Evolutionary conservation across 225 moss, liverwort and hornwort species (phyloP).

Genomic region (Pleurozium schreberi): DNA sequence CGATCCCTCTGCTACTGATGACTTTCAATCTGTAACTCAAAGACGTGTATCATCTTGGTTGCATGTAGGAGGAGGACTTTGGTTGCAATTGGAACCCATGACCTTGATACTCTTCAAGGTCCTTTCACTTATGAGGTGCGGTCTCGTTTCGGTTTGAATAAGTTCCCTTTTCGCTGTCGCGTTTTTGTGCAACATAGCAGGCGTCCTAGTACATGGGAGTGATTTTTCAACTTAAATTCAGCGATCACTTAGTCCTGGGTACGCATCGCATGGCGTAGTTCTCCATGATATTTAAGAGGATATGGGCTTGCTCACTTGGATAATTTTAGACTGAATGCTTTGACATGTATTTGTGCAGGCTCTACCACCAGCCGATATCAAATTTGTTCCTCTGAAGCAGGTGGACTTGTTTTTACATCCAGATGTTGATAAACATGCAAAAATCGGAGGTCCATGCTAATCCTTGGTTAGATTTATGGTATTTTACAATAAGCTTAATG

Average conservation of each 20-base stretch:
- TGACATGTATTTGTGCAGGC: conserved; percentile 45
- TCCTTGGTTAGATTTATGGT: background rate
- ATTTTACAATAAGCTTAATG: background rate
- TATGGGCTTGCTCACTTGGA: background rate
- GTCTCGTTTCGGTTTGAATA: background rate
- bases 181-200: background rate
- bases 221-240: background rate
- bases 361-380: conserved; percentile 61
- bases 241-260: background rate
- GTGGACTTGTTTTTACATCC: conserved; percentile 9
- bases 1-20: background rate
- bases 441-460: background rate
- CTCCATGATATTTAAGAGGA: too few species aligned
- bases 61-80: conserved; percentile 73
- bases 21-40: background rate
- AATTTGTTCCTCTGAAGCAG: conserved; percentile 93
- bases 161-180: background rate
- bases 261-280: background rate
- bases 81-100: conserved; percentile 97
- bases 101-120: conserved; percentile 73
- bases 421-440: background rate
- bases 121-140: conserved; percentile 92
- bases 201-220: background rate
- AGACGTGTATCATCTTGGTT: background rate
- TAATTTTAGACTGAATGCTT: background rate